A percentile compares a stretch with the other conserved stretches of the same genome.
Conservation (phyloP, 2,329 filamentous ascomycete genomes). For the Plectosphaerella cucumerina region DNA sequence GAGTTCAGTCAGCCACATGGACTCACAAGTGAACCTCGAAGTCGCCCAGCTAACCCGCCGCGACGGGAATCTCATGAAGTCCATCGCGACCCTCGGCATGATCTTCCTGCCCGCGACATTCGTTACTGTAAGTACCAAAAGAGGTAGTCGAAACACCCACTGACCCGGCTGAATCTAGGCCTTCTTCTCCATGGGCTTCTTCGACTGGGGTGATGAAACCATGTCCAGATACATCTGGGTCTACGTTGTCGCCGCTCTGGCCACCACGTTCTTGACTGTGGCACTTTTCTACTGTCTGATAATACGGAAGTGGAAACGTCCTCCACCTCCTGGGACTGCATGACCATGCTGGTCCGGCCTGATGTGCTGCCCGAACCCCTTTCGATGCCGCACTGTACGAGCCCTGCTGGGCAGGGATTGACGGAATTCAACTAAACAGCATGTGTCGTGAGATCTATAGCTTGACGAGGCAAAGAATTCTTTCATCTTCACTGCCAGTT, state of each 20-base stretch:
- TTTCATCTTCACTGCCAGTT: no score
- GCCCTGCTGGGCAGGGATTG: no score
- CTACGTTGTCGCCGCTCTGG: neutral
- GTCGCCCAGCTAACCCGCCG: constrained; percentile 9
- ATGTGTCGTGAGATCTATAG: no score
- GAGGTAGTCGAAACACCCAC: neutral
- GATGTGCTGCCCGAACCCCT: no score
- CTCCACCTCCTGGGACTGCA: no score
- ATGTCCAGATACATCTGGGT: neutral
- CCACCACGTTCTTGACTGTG: neutral
- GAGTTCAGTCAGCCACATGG: no score
- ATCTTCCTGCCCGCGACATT: constrained; percentile 23
- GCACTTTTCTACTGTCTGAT: neutral
- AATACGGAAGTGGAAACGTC: no score
- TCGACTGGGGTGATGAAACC: neutral
- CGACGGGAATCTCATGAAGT: constrained; percentile 14
- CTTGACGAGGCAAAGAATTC: no score
- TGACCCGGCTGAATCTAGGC: neutral
- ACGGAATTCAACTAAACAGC: no score
- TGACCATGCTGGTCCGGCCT: no score
- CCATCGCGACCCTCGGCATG: constrained; percentile 14
- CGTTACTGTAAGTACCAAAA: constrained; percentile 16
- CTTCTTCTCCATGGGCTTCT: neutral
- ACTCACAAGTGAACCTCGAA: constrained; percentile 5
- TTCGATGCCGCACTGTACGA: no score